phyloP scores from a whole-genome alignment of 257 asterid genomes.

The Nicotiana undulata region DNA sequence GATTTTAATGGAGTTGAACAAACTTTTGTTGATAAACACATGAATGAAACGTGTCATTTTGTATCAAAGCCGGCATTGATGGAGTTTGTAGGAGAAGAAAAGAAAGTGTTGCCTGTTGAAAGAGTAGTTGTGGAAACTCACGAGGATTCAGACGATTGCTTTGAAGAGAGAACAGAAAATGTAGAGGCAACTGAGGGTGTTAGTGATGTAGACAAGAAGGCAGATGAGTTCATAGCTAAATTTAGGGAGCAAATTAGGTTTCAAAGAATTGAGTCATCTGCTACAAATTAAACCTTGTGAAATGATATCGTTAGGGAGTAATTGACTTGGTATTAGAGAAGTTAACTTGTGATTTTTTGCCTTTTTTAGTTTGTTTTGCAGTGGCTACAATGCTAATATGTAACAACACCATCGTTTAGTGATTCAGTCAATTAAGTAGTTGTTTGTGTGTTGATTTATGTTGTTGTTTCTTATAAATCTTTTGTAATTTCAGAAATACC shows the following conservation, averaged over 20 bases:
- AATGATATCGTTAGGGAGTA: not conserved
- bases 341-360: no score
- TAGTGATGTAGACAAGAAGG: slow-evolving; percentile 79
- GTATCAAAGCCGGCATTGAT: not conserved
- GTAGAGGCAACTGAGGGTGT: slow-evolving; percentile 7
- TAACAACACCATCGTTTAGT: no score
- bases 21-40: slow-evolving; percentile 6
- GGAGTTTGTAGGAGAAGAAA: slow-evolving; percentile 16
- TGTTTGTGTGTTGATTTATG: no score
- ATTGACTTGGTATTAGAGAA: no score
- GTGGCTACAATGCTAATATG: no score
- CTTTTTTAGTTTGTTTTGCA: no score
- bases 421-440: no score
- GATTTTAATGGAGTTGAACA: not conserved
- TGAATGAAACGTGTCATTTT: not conserved
- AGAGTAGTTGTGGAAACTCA: slow-evolving; percentile 30
- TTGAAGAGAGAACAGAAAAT: slow-evolving; percentile 16
- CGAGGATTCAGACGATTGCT: slow-evolving; percentile 28
- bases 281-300: slow-evolving; percentile 30
- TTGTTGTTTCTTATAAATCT: no score
- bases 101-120: slow-evolving; percentile 10
- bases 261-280: slow-evolving; percentile 62
- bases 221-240: slow-evolving; percentile 91
- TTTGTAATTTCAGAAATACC: no score
- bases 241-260: slow-evolving; percentile 82